A percentile compares a stretch with the other conserved stretches of the same genome.
Conservation (phyloP, 2,329 filamentous ascomycete genomes). For the Esteya vermicola region DNA sequence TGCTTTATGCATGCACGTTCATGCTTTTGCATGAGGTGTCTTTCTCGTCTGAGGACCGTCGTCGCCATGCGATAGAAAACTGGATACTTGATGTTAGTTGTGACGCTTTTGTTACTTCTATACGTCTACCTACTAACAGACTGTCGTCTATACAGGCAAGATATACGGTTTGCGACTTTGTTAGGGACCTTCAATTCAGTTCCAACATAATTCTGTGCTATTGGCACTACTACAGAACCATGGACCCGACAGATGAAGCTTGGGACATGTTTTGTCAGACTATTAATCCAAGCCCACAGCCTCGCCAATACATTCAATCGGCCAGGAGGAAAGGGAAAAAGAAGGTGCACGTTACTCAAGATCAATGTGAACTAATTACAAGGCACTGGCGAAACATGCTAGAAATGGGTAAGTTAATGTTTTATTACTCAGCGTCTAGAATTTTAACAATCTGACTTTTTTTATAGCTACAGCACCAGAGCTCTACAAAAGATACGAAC, state of each 20-base stretch:
- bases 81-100: conserved; percentile 7
- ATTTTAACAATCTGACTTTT: not conserved
- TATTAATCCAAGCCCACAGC: conserved; percentile 1
- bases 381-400: conserved; percentile 15
- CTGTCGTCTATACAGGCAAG: conserved; percentile 13
- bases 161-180: conserved; percentile 24
- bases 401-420: conserved; percentile 7
- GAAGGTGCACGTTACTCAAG: conserved; percentile 8
- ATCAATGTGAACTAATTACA: conserved; percentile 20
- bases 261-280: conserved; percentile 12
- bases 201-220: conserved; percentile 30
- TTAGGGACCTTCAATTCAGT: conserved; percentile 28
- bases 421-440: not conserved
- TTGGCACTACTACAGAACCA: conserved; percentile 36
- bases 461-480: conserved; percentile 7
- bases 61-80: conserved; percentile 26
- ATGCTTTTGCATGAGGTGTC: conserved; percentile 28
- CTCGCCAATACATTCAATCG: conserved; percentile 11
- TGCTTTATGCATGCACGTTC: conserved; percentile 25
- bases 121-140: not conserved
- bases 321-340: conserved; percentile 14
- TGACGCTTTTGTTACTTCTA: not conserved
- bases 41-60: conserved; percentile 23
- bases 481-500: conserved; percentile 17
- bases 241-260: conserved; percentile 16